phyloP scores from a whole-genome alignment of 1,139 yeast genomes.

The Schwanniomyces etchellsii region DNA sequence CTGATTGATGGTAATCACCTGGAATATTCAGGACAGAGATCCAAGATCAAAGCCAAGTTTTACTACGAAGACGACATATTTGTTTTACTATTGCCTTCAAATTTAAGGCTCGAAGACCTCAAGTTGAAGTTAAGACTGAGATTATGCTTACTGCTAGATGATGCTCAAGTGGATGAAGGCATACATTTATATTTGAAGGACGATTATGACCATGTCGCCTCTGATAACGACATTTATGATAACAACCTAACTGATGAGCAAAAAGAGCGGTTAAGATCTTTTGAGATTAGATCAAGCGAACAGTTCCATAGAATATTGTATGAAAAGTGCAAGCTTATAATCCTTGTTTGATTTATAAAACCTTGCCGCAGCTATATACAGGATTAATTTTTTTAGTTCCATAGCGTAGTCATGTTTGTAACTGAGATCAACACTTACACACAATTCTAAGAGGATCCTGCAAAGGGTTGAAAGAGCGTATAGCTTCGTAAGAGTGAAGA shows the following conservation, averaged over 20 bases:
- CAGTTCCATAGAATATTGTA: constrained; percentile 38
- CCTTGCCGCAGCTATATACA: constrained; percentile 1
- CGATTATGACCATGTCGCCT: constrained; percentile 36
- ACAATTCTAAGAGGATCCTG: too few relatives aligned
- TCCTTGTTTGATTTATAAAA: constrained; percentile 15
- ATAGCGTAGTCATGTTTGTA: too few relatives aligned
- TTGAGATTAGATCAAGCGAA: constrained; percentile 37
- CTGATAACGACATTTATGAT: constrained; percentile 23
- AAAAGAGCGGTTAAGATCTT: constrained; percentile 18
- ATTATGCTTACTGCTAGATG: constrained; percentile 27
- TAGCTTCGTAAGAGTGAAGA: too few relatives aligned
- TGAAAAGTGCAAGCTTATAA: constrained; percentile 43
- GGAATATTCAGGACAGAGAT: constrained; percentile 10
- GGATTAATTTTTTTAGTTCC: too few relatives aligned
- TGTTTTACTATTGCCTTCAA: constrained; percentile 70
- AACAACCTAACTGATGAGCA: constrained; percentile 21
- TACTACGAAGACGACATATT: constrained; percentile 87
- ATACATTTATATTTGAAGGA: constrained; percentile 34
- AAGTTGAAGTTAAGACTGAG: constrained; percentile 63
- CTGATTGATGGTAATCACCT: constrained; percentile 2
- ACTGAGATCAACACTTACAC: too few relatives aligned
- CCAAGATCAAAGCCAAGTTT: constrained; percentile 68
- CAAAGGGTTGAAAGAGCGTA: too few relatives aligned
- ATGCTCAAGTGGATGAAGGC: constrained; percentile 2
- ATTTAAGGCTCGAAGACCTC: constrained; percentile 55